Conservation (phyloP, 1,284 basidiomycete genomes). For the Macrocystidia cucumis region DNA sequence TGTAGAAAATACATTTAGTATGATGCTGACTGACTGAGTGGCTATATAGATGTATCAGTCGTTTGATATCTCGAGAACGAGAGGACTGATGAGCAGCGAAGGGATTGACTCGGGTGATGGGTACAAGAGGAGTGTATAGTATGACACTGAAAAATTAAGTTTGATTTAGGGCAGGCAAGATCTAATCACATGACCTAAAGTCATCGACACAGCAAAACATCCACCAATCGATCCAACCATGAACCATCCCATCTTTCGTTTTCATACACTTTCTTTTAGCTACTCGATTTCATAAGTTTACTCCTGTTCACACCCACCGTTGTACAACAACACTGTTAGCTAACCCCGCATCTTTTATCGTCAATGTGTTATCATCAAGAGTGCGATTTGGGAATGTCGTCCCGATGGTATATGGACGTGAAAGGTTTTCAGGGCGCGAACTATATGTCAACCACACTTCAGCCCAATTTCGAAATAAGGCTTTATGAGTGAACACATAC, state of each 20-base stretch:
- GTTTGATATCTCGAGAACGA: slow-evolving; percentile 7
- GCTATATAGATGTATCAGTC: slow-evolving; percentile 12
- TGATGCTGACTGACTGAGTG: slow-evolving; percentile 12
- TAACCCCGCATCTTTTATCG: slow-evolving; percentile 71
- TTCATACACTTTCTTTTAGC: neutral
- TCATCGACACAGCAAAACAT: neutral
- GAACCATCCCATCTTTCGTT: neutral
- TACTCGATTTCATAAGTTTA: no score
- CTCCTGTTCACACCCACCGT: slow-evolving; percentile 48
- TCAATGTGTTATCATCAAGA: slow-evolving; percentile 60
- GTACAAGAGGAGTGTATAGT: slow-evolving; percentile 3
- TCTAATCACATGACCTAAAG: neutral
- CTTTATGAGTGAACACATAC: slow-evolving; percentile 42
- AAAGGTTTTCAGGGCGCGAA: slow-evolving; percentile 63
- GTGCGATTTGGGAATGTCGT: slow-evolving; percentile 84
- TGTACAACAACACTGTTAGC: slow-evolving; percentile 85
- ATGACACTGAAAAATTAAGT: slow-evolving; percentile 14
- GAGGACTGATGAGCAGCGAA: no score
- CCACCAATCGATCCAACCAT: neutral
- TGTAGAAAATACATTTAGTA: slow-evolving; percentile 2
- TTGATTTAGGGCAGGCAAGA: slow-evolving; percentile 12
- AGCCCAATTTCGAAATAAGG: slow-evolving; percentile 4
- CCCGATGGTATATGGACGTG: slow-evolving; percentile 66
- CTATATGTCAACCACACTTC: slow-evolving; percentile 33
- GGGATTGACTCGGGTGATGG: neutral